Conservation (phyloP, 768 basidiomycete species). For the Harrya chromipes region DNA sequence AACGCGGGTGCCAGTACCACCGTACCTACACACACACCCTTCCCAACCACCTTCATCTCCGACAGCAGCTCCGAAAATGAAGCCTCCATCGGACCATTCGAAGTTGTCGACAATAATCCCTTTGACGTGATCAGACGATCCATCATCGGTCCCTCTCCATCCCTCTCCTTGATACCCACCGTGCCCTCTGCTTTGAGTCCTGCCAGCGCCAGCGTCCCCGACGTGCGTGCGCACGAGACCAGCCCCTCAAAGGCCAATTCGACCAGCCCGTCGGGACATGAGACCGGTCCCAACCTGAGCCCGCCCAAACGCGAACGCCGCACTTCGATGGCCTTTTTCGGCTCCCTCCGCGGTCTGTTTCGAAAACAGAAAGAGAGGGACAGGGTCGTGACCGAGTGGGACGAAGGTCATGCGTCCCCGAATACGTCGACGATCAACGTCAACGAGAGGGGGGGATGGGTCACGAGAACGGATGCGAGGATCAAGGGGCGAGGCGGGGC, state of each 20-base stretch:
- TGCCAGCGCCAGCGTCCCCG: neutral
- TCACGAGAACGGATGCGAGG: conserved; percentile 28
- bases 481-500: conserved; percentile 2
- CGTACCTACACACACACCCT: neutral
- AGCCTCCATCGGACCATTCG: conserved; percentile 9
- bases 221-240: neutral
- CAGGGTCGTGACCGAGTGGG: conserved; percentile 5
- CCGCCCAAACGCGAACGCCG: conserved; percentile 16
- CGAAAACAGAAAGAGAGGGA: conserved; percentile 18
- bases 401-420: conserved; percentile 7
- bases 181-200: neutral
- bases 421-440: neutral
- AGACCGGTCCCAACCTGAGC: neutral
- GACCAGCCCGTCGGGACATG: neutral
- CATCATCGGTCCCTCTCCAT: neutral
- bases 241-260: neutral
- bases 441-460: conserved; percentile 16
- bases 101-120: conserved; percentile 26
- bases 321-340: conserved; percentile 22
- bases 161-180: neutral
- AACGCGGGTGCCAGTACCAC: neutral
- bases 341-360: conserved; percentile 28
- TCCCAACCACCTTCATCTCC: neutral
- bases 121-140: conserved; percentile 18
- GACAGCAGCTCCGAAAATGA: conserved; percentile 23